These are phyloP conservation scores for Penicillium argentinense DNA, from an alignment of 495 filamentous ascomycete genomes.

Conservation along the genomic window DNA sequence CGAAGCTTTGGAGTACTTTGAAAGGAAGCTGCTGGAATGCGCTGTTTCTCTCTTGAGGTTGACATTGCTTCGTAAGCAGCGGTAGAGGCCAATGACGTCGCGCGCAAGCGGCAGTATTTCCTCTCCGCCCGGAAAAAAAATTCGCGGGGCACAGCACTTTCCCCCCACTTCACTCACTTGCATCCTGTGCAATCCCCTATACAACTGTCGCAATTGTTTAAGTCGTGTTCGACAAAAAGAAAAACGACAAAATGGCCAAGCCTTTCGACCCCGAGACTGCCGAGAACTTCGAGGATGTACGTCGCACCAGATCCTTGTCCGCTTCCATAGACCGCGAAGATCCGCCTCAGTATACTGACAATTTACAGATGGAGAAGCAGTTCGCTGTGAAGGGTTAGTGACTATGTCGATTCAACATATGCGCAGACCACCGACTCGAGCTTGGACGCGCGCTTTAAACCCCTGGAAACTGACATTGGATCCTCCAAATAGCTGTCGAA, in stretches of 20 bases:
- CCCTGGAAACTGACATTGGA: too few species aligned
- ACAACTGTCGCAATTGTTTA: too few species aligned
- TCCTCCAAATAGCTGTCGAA: too few species aligned
- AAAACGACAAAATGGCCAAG: constrained; percentile 42
- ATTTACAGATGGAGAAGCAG: constrained; percentile 90
- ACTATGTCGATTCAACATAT: background rate
- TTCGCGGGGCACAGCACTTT: constrained; percentile 31
- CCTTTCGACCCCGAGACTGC: constrained; percentile 66
- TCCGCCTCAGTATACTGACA: constrained; percentile 22
- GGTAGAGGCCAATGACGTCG: constrained; percentile 26
- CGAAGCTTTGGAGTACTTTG: too few species aligned
- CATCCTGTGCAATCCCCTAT: background rate
- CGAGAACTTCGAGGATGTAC: constrained; percentile 76
- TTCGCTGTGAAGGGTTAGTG: constrained; percentile 91
- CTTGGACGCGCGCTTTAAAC: too few species aligned
- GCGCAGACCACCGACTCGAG: background rate
- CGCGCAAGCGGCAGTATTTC: constrained; percentile 23
- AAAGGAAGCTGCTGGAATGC: background rate
- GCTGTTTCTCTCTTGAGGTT: too few species aligned
- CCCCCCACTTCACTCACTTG: constrained; percentile 12
- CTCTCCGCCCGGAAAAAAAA: constrained; percentile 41
- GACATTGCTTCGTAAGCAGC: background rate
- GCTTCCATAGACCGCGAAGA: background rate
- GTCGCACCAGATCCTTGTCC: constrained; percentile 17
- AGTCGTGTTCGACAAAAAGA: too few species aligned